Conservation (phyloP, 768 basidiomycete species). For the Russula lepida region DNA sequence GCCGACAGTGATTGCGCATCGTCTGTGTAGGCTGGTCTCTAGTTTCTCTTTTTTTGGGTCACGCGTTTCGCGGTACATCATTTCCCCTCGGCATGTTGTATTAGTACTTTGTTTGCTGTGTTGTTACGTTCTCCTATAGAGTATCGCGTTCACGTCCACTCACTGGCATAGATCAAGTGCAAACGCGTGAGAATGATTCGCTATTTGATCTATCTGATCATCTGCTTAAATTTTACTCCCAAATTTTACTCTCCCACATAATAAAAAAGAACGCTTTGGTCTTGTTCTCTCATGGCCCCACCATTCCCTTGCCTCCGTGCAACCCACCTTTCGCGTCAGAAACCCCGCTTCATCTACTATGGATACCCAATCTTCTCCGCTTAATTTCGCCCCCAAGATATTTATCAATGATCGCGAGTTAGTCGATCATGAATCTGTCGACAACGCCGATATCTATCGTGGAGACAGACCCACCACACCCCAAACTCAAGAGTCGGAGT, state of each 20-base stretch:
- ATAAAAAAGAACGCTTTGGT: background rate
- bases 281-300: slow-evolving; percentile 2
- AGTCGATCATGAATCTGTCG: slow-evolving; percentile 20
- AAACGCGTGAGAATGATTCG: background rate
- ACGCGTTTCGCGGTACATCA: background rate
- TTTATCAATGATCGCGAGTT: slow-evolving; percentile 9
- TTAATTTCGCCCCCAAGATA: background rate
- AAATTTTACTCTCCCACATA: background rate
- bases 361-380: slow-evolving; percentile 11
- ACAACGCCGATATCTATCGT: slow-evolving; percentile 52
- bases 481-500: slow-evolving; percentile 25
- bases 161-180: too few relatives aligned
- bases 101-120: slow-evolving; percentile 1
- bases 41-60: background rate
- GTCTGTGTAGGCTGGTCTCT: background rate
- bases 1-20: background rate
- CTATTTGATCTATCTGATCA: too few relatives aligned
- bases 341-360: background rate
- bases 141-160: too few relatives aligned
- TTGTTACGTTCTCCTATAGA: background rate
- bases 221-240: background rate
- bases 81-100: background rate
- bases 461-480: slow-evolving; percentile 37
- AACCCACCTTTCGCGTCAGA: background rate
- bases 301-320: background rate